Percentiles rank a stretch among this genome's conserved stretches.
These are phyloP conservation scores for Candida krabiensis DNA, from an alignment of 805 yeast species.

Conservation along the genomic window DNA sequence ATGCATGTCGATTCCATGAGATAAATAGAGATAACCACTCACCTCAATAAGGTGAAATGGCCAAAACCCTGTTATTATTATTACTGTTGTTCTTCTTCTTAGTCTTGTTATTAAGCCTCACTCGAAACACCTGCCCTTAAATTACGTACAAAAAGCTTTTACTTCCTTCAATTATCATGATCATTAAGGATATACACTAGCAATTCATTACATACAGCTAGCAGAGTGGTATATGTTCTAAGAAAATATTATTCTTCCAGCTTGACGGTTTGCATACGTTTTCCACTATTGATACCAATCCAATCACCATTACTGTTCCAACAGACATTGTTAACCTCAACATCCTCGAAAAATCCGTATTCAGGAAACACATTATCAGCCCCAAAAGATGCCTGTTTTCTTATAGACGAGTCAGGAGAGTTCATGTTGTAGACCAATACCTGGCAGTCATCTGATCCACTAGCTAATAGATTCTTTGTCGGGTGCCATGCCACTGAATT, in stretches of 20 bases:
- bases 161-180: too few relatives aligned
- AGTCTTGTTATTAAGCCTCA: too few relatives aligned
- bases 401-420: slow-evolving; percentile 15
- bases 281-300: slow-evolving; percentile 75
- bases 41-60: too few relatives aligned
- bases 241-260: neutral
- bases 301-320: slow-evolving; percentile 78
- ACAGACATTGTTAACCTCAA: slow-evolving; percentile 74
- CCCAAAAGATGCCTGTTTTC: neutral
- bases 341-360: slow-evolving; percentile 55
- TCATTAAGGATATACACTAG: too few relatives aligned
- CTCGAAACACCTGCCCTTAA: too few relatives aligned
- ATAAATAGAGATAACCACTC: too few relatives aligned
- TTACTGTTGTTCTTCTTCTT: too few relatives aligned
- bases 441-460: slow-evolving; percentile 75
- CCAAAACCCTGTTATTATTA: too few relatives aligned
- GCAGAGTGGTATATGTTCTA: too few relatives aligned
- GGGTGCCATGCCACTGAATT: slow-evolving; percentile 90
- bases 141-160: too few relatives aligned
- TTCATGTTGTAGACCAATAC: slow-evolving; percentile 67
- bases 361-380: slow-evolving; percentile 25
- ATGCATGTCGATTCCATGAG: too few relatives aligned
- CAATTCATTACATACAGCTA: too few relatives aligned
- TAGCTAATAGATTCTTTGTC: slow-evolving; percentile 53
- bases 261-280: slow-evolving; percentile 65